A percentile compares a stretch with the other conserved stretches of the same genome.
These are phyloP conservation scores for Leptographium radiaticola DNA, from an alignment of 2,329 filamentous ascomycete species.

Conservation along the genomic window DNA sequence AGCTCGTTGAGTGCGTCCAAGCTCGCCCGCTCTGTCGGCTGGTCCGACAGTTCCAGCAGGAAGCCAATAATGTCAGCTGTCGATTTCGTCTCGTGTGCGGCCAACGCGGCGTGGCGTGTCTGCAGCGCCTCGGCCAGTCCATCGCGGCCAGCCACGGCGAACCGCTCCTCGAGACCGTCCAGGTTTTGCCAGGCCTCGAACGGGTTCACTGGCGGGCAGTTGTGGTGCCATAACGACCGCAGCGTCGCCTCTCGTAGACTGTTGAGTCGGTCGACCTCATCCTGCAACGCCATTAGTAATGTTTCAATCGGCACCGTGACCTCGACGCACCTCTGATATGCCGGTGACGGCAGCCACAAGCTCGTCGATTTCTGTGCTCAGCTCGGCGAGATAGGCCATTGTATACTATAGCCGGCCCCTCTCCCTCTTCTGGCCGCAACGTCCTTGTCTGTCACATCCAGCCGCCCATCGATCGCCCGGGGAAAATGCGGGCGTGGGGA, in stretches of 20 bases:
- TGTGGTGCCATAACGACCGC: constrained; percentile 39
- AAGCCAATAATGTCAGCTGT: constrained; percentile 70
- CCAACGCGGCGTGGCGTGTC: constrained; percentile 19
- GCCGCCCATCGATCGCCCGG: not conserved
- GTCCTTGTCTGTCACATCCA: not conserved
- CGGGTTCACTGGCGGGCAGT: constrained; percentile 56
- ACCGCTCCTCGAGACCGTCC: constrained; percentile 71
- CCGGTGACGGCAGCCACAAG: constrained; percentile 53
- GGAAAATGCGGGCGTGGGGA: too few relatives aligned
- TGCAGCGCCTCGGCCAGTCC: constrained; percentile 60
- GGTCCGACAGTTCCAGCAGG: constrained; percentile 68
- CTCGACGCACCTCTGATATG: constrained; percentile 35
- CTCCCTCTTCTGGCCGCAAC: too few relatives aligned
- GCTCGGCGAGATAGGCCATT: constrained; percentile 60
- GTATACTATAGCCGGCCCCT: too few relatives aligned
- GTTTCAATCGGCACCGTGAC: too few relatives aligned
- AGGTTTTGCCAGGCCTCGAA: constrained; percentile 56
- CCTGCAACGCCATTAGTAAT: constrained; percentile 9
- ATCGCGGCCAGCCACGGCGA: constrained; percentile 67
- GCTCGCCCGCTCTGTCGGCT: constrained; percentile 57
- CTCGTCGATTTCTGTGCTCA: constrained; percentile 55
- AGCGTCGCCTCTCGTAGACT: constrained; percentile 34
- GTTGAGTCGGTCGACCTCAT: constrained; percentile 25
- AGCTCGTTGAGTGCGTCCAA: constrained; percentile 49
- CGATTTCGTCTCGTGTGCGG: constrained; percentile 37